Evolutionary conservation across 306 rosid species (phyloP).

Genomic region (Medicago lupulina): DNA sequence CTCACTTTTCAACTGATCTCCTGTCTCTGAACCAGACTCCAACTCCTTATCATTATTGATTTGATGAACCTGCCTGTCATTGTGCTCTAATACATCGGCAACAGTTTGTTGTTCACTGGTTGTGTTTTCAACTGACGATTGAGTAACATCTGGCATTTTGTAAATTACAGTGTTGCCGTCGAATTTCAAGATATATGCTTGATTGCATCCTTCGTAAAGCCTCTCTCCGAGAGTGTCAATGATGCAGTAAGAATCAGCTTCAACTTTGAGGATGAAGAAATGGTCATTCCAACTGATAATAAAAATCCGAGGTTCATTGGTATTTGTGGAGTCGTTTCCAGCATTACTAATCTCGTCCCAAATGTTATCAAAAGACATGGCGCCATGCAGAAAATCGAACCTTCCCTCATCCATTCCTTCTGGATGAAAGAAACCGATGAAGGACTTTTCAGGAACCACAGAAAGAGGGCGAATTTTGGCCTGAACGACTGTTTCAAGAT

Average conservation of each 20-base stretch:
- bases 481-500: slow-evolving; percentile 91
- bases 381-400: slow-evolving; percentile 87
- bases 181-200: slow-evolving; percentile 89
- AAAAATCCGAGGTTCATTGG: slow-evolving; percentile 69
- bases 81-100: slow-evolving; percentile 53
- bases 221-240: slow-evolving; percentile 97
- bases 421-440: slow-evolving; percentile 95
- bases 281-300: slow-evolving; percentile 98
- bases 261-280: slow-evolving; percentile 96
- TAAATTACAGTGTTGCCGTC: slow-evolving; percentile 66
- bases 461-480: slow-evolving; percentile 92
- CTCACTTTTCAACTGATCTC: slow-evolving; percentile 53
- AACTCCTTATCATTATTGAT: slow-evolving; percentile 52
- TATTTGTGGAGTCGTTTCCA: slow-evolving; percentile 56
- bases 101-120: slow-evolving; percentile 52
- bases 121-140: slow-evolving; percentile 63
- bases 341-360: slow-evolving; percentile 92
- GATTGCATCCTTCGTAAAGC: slow-evolving; percentile 94
- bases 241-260: slow-evolving; percentile 83
- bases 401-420: slow-evolving; percentile 92
- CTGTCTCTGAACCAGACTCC: slow-evolving; percentile 50
- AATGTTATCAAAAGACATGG: slow-evolving; percentile 95
- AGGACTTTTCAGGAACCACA: slow-evolving; percentile 74
- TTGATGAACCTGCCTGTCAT: slow-evolving; percentile 55
- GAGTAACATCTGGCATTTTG: slow-evolving; percentile 54